Base-by-base conservation (phyloP, 2,329 filamentous ascomycete genomes). In the Pyrenophora graminea region DNA sequence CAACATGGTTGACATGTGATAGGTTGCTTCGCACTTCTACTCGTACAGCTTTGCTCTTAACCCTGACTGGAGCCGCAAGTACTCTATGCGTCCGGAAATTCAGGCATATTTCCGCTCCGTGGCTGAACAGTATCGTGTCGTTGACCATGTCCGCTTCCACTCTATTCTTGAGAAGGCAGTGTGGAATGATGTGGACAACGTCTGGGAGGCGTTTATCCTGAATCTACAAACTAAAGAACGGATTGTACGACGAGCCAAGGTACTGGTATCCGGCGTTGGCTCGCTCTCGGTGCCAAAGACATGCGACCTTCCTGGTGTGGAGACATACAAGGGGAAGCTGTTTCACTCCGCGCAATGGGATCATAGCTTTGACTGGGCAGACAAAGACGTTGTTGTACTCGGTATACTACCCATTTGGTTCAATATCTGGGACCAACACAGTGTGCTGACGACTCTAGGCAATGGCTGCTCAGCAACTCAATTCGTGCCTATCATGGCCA, bases 21-120 rank as follows among this genome's bases (percentile, higher is more conserved):
- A 66, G 63, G 64, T 70, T n/a, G 64, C 67, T 0, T 62, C 59
- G 1, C 83, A 85, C 70, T 85, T 82, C 67, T 87, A 86, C 63
- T 83, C 83, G 55, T 85, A 84, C 62, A 81, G 81, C 6, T 86
- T 82, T 76, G 77, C 79, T 38, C 79, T 80, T 4, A 86, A 86
- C 61, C 79, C 78, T 6, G 76, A 78, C 33, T 87, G 85, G 84
- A 77, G 78, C 15, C 78, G 79, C 48, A 83, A 85, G 63, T 85
- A 82, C 61, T 76, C 81, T 0, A 71, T 77, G 0, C 80, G 80
- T 0, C 71, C 72, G 0, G 84, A 87, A 62, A 86, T 87, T 36
- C 74, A 78, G 34, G 69, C 72, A 2, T 86, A 86, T 53, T 75
- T 86, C 21, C 70, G 76, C 13, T 55, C 42, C 1, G 66, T 72